Conservation (phyloP, 1,139 yeast genomes). For the Insectozyma bohioensis region DNA sequence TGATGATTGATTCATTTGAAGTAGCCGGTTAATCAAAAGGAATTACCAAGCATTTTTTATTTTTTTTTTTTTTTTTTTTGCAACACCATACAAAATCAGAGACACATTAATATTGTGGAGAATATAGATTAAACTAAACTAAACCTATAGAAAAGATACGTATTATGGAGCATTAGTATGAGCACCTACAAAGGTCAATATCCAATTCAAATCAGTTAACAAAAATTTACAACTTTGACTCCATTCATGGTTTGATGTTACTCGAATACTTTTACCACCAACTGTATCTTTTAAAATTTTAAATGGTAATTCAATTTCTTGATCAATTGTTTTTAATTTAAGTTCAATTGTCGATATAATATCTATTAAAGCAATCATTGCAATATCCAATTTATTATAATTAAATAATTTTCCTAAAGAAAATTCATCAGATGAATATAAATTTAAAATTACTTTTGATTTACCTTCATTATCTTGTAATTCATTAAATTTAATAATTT, state of each 20-base stretch:
- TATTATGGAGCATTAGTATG: conserved; percentile 17
- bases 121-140: too few relatives aligned
- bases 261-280: conserved; percentile 74
- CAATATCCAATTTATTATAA: conserved; percentile 68
- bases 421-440: conserved; percentile 66
- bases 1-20: too few relatives aligned
- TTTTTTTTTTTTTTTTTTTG: too few relatives aligned
- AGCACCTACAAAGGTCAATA: conserved; percentile 44
- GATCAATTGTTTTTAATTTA: conserved; percentile 48
- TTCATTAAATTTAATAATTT: conserved; percentile 54
- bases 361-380: conserved; percentile 74
- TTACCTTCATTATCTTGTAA: conserved; percentile 22
- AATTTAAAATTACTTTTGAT: conserved; percentile 37
- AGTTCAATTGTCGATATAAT: conserved; percentile 58
- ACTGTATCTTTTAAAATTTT: conserved; percentile 58
- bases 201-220: conserved; percentile 66
- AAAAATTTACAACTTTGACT: conserved; percentile 84
- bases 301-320: conserved; percentile 72
- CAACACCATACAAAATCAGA: too few relatives aligned
- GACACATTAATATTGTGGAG: too few relatives aligned
- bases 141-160: too few relatives aligned
- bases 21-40: too few relatives aligned
- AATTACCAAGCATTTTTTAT: too few relatives aligned
- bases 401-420: conserved; percentile 67
- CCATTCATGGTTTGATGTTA: conserved; percentile 82